Evolutionary conservation across 2,329 filamentous ascomycete genomes (phyloP).

Genomic region (Biscogniauxia mediterranea): DNA sequence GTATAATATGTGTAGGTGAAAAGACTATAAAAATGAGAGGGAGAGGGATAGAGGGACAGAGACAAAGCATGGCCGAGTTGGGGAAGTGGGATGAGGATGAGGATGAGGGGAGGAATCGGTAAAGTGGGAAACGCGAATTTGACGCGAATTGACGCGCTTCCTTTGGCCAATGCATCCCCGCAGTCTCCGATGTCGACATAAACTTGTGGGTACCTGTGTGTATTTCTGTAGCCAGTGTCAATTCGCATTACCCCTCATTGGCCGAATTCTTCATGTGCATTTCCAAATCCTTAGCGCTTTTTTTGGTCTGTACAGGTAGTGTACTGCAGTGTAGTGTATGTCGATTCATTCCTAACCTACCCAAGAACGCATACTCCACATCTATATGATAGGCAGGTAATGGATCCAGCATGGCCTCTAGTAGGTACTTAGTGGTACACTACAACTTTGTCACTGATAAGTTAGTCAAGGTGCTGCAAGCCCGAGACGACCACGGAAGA

Average conservation of each 20-base stretch:
- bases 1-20: too few relatives aligned
- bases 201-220: background rate
- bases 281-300: background rate
- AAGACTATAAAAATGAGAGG: constrained; percentile 5
- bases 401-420: background rate
- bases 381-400: background rate
- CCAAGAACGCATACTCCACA: background rate
- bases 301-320: too few relatives aligned
- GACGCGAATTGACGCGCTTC: constrained; percentile 25
- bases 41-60: constrained; percentile 1
- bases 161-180: background rate
- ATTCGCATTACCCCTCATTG: background rate
- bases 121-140: constrained; percentile 23
- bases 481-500: background rate
- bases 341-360: too few relatives aligned
- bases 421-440: background rate
- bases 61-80: background rate
- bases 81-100: constrained; percentile 3
- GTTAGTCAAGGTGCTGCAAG: background rate
- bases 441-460: background rate
- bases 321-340: too few relatives aligned
- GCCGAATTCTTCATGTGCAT: background rate
- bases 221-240: constrained; percentile 2
- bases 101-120: constrained; percentile 1
- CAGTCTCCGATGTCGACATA: background rate